Percentiles rank a stretch among this genome's conserved stretches.
Evolutionary conservation across 352 stramenopile genomes (phyloP).

Genomic region (Phytophthora syringae): DNA sequence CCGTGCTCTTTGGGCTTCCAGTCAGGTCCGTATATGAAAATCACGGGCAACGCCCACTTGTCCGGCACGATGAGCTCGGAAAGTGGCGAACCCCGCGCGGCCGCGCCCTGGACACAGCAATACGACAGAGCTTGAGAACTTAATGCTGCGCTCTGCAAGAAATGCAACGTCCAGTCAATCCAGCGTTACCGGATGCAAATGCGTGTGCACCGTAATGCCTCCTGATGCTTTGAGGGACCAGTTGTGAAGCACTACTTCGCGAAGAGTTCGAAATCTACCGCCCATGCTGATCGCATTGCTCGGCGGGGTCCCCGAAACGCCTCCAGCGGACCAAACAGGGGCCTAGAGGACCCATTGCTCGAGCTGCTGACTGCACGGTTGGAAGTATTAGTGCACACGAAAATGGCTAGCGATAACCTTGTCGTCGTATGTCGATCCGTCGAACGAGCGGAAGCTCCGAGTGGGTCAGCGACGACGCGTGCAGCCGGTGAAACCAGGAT

Average conservation of each 20-base stretch:
- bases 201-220: slow-evolving; percentile 71
- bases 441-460: slow-evolving; percentile 40
- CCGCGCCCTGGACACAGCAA: slow-evolving; percentile 38
- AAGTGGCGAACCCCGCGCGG: slow-evolving; percentile 44
- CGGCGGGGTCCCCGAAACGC: slow-evolving; percentile 57
- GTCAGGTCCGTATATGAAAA: slow-evolving; percentile 73
- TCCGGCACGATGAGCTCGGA: slow-evolving; percentile 51
- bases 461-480: slow-evolving; percentile 30
- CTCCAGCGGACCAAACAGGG: slow-evolving; percentile 52
- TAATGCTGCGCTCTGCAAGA: neutral
- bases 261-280: slow-evolving; percentile 65
- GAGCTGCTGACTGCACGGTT: slow-evolving; percentile 45
- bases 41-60: slow-evolving; percentile 57
- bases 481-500: slow-evolving; percentile 73
- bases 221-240: slow-evolving; percentile 71
- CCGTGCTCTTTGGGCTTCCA: slow-evolving; percentile 75
- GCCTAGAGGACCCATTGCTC: slow-evolving; percentile 62
- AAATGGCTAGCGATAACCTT: neutral
- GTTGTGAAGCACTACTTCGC: slow-evolving; percentile 76
- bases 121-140: neutral
- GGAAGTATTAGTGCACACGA: no score
- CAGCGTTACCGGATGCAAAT: slow-evolving; percentile 58
- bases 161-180: neutral
- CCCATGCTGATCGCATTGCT: slow-evolving; percentile 73
- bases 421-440: slow-evolving; percentile 25